Evolutionary conservation across 106 monocot genomes (phyloP).

Genomic region (Dactylorhiza incarnata): DNA sequence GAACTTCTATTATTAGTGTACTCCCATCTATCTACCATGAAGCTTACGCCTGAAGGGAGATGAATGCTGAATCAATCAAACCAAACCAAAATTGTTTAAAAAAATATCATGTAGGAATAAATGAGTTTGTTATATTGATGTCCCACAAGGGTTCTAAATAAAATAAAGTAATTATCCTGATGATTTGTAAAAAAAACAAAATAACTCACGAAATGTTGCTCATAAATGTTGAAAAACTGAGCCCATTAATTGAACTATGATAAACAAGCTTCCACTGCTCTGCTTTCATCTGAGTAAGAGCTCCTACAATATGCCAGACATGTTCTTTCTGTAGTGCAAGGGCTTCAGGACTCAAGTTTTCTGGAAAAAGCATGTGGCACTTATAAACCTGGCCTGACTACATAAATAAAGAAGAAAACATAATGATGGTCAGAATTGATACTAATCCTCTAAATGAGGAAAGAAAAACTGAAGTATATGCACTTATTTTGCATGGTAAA

Average conservation of each 20-base stretch:
- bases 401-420: neutral
- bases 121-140: too few species aligned
- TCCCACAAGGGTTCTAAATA: too few species aligned
- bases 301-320: conserved; percentile 95
- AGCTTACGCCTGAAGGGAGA: too few species aligned
- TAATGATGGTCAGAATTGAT: neutral
- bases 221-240: conserved; percentile 92
- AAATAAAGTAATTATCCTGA: too few species aligned
- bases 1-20: too few species aligned
- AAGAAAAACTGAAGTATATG: neutral
- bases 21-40: too few species aligned
- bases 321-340: conserved; percentile 64
- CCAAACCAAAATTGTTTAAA: too few species aligned
- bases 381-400: conserved; percentile 69
- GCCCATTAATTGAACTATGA: conserved; percentile 72
- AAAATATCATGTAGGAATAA: too few species aligned
- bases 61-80: too few species aligned
- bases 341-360: conserved; percentile 37
- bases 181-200: too few species aligned
- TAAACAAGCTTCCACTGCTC: conserved; percentile 92
- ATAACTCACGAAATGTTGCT: conserved; percentile 69
- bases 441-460: neutral
- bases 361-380: conserved; percentile 55
- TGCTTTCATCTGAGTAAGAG: conserved; percentile 52
- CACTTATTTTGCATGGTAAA: neutral